Evolutionary conservation across 176 grass and related monocot species (phyloP), one percentile per base, ranked within the genome.

Genomic region (Pharus latifolius): DNA sequence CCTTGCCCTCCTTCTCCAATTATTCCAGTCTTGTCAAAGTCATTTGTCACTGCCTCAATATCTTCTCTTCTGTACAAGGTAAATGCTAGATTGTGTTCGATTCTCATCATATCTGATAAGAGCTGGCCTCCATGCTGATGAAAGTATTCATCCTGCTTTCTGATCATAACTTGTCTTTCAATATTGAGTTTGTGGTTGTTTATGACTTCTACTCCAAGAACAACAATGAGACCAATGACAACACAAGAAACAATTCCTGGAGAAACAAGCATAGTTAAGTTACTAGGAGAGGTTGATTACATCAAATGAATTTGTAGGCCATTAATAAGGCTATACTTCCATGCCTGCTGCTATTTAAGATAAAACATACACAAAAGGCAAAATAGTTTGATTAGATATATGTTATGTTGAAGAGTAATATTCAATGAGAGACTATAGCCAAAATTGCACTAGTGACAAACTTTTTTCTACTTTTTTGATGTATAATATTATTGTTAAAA

Each of bases 1-100:
- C 75, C 63, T 22, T 78, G 75, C 5, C 75, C 63, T 2, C 75
- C 63, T 38, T 69, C 20, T 10, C 75, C 53, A 0, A 78, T 67
- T 9, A 68, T 14, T 38, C 2, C 31, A 1, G 3, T 37, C 0
- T 58, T 7, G 15, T 48, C 10, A 0, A 78, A 78, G 20, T 78
- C 58, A 4, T 78, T 59, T 1, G 75, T 68, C 4, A 63, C 63
- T 4, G 14, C 4, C 22, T 68, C 52, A 5, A 78, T 56, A 26
- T 37, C 41, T 28, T 78, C 50, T 28, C 41, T 18, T 5, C 0
- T 0, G 20, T 78, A 68, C 20, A 78, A 48, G 15, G 35, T 47
- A 17, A 78, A 78, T 9, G 40, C 33, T 14, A 26, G 45, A 7
- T 35, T 56, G 12, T 18, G 23, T 20, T 77, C 50, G 44, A 67